These are phyloP conservation scores for Brassica balearica DNA, from an alignment of 441 rosid species.

Conservation along the genomic window DNA sequence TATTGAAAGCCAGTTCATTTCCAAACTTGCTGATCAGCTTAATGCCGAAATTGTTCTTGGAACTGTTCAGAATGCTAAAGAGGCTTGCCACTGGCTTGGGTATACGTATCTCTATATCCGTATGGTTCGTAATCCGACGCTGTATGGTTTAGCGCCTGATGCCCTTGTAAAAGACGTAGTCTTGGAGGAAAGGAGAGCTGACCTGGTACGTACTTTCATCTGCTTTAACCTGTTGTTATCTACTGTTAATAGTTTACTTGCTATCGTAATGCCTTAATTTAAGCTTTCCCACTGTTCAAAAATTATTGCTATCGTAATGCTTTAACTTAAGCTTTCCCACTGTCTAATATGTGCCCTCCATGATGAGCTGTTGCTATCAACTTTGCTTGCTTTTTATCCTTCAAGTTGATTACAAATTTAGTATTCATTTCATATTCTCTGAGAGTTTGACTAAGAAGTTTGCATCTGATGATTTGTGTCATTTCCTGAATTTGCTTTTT, in stretches of 20 bases:
- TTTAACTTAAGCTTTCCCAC: not conserved
- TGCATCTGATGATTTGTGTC: constrained; percentile 23
- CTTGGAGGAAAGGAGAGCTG: constrained; percentile 59
- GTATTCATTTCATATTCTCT: constrained; percentile 7
- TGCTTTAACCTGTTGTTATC: constrained; percentile 5
- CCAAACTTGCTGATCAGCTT: no score
- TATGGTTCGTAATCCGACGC: no score
- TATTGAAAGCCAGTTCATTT: constrained; percentile 78
- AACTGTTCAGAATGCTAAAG: no score
- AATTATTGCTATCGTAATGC: no score
- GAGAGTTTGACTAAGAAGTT: constrained; percentile 7
- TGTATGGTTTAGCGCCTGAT: no score
- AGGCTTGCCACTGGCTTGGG: no score
- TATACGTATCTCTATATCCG: no score
- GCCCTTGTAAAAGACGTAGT: no score
- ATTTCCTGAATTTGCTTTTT: constrained; percentile 9
- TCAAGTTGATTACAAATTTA: not conserved
- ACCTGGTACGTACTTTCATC: constrained; percentile 60
- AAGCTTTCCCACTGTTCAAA: no score
- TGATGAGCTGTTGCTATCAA: constrained; percentile 7
- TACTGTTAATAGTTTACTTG: not conserved
- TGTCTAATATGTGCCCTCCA: constrained; percentile 24
- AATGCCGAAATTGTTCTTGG: no score
- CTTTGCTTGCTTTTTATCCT: constrained; percentile 16
- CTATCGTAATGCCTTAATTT: no score